These are phyloP conservation scores for Aspergillus sp. DNA, from an alignment of 2,329 filamentous ascomycete genomes.

Conservation along the genomic window DNA sequence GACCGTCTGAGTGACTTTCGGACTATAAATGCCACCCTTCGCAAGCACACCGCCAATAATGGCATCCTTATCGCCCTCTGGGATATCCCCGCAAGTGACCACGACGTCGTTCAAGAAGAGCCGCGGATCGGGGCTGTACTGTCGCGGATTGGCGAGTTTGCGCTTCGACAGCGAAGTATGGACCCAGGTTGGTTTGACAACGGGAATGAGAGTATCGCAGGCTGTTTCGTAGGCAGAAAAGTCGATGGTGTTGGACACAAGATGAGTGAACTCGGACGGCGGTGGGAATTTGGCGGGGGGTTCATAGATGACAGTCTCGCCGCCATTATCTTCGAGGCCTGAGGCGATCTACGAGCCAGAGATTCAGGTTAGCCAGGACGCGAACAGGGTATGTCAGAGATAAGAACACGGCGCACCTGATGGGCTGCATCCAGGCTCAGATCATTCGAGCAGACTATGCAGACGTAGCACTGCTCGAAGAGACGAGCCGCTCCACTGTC, in stretches of 20 bases:
- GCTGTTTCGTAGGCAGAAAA: constrained; percentile 78
- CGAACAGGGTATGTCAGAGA: constrained; percentile 1
- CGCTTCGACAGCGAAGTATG: constrained; percentile 57
- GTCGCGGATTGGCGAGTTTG: constrained; percentile 67
- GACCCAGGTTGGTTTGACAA: constrained; percentile 78
- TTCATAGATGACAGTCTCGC: constrained; percentile 36
- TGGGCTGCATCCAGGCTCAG: constrained; percentile 30
- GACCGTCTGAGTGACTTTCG: constrained; percentile 60
- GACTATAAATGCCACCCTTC: constrained; percentile 73
- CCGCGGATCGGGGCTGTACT: constrained; percentile 81
- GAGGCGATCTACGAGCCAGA: constrained; percentile 37
- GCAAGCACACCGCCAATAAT: constrained; percentile 84
- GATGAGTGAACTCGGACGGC: constrained; percentile 49
- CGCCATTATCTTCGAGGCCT: constrained; percentile 41
- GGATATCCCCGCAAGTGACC: constrained; percentile 74
- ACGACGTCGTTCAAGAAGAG: constrained; percentile 82
- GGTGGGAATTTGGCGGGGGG: constrained; percentile 27
- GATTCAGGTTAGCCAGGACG: constrained; percentile 4
- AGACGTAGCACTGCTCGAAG: constrained; percentile 39
- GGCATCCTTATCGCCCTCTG: constrained; percentile 77
- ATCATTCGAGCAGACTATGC: constrained; percentile 36
- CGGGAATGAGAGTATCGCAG: constrained; percentile 67
- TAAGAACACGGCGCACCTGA: constrained; percentile 23
- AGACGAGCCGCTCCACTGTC: constrained; percentile 23
- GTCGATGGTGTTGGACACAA: constrained; percentile 71